Evolutionary conservation across 257 asterid species (phyloP).

Genomic region (Lycium ferocissimum): DNA sequence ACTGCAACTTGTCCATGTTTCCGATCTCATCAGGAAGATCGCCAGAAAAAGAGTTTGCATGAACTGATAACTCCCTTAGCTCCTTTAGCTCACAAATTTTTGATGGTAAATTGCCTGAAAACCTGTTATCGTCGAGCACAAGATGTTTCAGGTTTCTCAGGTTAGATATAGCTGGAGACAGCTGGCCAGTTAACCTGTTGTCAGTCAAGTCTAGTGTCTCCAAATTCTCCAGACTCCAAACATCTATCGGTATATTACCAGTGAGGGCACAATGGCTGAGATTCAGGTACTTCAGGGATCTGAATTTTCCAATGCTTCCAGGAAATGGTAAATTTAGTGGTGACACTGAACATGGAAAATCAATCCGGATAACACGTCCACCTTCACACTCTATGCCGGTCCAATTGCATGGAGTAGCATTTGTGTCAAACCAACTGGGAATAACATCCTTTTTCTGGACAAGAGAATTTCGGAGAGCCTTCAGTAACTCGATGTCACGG

Average conservation of each 20-base stretch:
- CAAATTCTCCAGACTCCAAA: conserved; percentile 61
- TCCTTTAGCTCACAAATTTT: conserved; percentile 53
- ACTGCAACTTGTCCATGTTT: conserved; percentile 48
- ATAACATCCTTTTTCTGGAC: conserved; percentile 36
- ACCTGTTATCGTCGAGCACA: conserved; percentile 64
- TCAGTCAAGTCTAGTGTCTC: conserved; percentile 62
- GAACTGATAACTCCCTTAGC: conserved; percentile 64
- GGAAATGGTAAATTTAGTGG: conserved; percentile 63
- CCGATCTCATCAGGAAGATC: conserved; percentile 64
- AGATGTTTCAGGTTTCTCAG: conserved; percentile 52
- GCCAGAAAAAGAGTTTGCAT: conserved; percentile 61
- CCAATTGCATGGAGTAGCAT: conserved; percentile 66
- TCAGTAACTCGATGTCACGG: conserved; percentile 47
- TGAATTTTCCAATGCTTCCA: conserved; percentile 45
- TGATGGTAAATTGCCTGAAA: conserved; percentile 63
- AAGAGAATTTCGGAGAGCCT: conserved; percentile 50
- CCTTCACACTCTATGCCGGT: conserved; percentile 66
- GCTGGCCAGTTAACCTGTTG: conserved; percentile 57
- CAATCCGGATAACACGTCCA: conserved; percentile 44
- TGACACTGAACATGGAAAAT: conserved; percentile 44
- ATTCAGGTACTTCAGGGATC: conserved; percentile 59
- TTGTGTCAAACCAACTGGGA: conserved; percentile 56
- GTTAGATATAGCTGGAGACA: conserved; percentile 49
- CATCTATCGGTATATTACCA: conserved; percentile 53
- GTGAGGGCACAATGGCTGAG: conserved; percentile 63